phyloP scores from a whole-genome alignment of 2,329 filamentous ascomycete genomes.

The Epichloe elymi region DNA sequence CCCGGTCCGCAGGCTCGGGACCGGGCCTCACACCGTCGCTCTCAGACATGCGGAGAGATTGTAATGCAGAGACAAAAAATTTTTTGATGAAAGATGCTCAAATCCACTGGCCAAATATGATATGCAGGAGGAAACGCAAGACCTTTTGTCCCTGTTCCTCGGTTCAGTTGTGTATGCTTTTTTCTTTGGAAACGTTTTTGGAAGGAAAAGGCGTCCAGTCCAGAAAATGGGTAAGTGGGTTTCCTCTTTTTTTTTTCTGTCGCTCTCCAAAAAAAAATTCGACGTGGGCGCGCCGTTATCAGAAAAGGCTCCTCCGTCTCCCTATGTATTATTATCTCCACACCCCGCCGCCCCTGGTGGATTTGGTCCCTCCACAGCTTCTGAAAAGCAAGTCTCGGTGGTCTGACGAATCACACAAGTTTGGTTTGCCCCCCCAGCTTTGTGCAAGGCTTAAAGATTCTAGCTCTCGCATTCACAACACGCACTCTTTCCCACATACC shows the following conservation, averaged over 20 bases:
- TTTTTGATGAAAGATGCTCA: neutral
- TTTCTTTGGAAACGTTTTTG: neutral
- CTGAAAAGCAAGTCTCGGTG: neutral
- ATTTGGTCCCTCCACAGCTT: conserved; percentile 1
- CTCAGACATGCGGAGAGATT: conserved; percentile 29
- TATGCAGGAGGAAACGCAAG: neutral
- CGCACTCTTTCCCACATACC: neutral
- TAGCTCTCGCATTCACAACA: neutral
- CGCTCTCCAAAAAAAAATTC: conserved; percentile 13
- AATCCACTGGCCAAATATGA: neutral
- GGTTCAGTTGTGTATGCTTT: neutral
- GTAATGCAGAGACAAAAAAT: neutral
- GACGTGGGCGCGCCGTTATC: neutral
- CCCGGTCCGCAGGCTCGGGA: conserved; percentile 43
- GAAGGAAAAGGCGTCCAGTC: neutral
- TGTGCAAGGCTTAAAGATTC: neutral
- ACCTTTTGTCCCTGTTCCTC: neutral
- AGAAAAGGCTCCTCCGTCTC: neutral
- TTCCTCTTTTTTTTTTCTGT: conserved; percentile 1
- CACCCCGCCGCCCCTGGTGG: too few species aligned
- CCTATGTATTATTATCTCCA: too few species aligned
- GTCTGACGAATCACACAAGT: too few species aligned
- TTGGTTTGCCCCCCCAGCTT: neutral
- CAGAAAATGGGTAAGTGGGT: conserved; percentile 6
- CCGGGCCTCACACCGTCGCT: conserved; percentile 29